Percentiles rank a stretch among this genome's conserved stretches.
These are phyloP conservation scores for Clarireedia paspali DNA, from an alignment of 2,329 filamentous ascomycete species.

Conservation along the genomic window DNA sequence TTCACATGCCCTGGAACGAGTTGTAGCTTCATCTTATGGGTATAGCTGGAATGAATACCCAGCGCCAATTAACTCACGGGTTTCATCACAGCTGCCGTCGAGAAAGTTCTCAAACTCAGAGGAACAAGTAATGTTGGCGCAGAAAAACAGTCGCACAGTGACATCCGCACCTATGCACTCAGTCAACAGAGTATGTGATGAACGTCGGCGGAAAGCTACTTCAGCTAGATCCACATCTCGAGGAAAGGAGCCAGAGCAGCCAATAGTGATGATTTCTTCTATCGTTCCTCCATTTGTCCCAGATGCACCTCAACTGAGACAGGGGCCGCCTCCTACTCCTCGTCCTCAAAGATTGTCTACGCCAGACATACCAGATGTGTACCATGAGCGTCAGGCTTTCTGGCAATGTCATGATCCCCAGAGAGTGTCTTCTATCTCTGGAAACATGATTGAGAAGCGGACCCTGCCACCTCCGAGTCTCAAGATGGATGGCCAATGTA, in stretches of 20 bases:
- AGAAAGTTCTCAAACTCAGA: too few species aligned
- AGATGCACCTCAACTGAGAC: constrained; percentile 8
- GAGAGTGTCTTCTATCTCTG: neutral
- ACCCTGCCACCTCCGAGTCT: neutral
- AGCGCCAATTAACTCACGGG: neutral
- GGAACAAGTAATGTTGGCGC: too few species aligned
- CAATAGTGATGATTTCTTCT: neutral
- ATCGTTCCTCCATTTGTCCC: constrained; percentile 9
- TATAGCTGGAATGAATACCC: too few species aligned
- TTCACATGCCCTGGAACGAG: too few species aligned
- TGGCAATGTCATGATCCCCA: constrained; percentile 2
- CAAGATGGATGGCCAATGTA: constrained; percentile 9
- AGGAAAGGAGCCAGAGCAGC: neutral
- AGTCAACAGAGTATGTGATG: neutral
- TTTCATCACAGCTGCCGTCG: neutral
- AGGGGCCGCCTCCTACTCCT: constrained; percentile 20
- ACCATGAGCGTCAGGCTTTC: neutral
- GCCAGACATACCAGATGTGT: constrained; percentile 20
- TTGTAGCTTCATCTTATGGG: too few species aligned
- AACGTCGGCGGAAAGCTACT: neutral
- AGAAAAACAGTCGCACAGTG: too few species aligned
- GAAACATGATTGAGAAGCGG: neutral
- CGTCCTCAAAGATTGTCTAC: constrained; percentile 19
- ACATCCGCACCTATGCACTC: neutral
- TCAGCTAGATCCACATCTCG: neutral